phyloP scores from a whole-genome alignment of 2,329 filamentous ascomycete genomes.

The Diaporthe destruens region DNA sequence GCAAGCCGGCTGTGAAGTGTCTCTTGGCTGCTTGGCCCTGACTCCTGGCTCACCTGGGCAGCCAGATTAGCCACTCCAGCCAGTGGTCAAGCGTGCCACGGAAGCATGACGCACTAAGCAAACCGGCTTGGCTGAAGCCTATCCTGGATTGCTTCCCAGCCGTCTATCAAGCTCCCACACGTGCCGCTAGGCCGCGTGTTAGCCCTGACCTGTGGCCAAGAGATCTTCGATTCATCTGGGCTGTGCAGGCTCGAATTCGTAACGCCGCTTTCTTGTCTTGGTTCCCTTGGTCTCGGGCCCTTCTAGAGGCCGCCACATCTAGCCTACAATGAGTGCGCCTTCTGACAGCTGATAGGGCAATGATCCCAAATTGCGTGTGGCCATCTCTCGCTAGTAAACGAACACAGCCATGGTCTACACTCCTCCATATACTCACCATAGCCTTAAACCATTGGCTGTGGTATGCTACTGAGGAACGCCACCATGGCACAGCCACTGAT shows the following conservation, averaged over 20 bases:
- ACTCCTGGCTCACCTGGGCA: constrained; percentile 31
- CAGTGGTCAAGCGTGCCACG: constrained; percentile 15
- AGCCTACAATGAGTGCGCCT: background rate
- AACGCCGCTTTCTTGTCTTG: constrained; percentile 15
- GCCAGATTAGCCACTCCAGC: constrained; percentile 14
- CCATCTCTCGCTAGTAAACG: background rate
- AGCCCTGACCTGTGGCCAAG: constrained; percentile 13
- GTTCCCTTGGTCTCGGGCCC: constrained; percentile 1
- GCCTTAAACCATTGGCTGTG: background rate
- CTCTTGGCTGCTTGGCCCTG: constrained; percentile 29
- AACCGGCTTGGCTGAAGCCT: constrained; percentile 23
- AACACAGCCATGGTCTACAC: background rate
- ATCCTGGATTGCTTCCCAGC: constrained; percentile 15
- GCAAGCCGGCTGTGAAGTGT: constrained; percentile 30
- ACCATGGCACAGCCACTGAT: background rate
- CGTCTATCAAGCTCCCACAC: constrained; percentile 24
- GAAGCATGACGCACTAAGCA: constrained; percentile 28
- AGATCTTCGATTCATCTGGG: constrained; percentile 21
- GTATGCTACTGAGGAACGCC: background rate
- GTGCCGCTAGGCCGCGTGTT: constrained; percentile 27
- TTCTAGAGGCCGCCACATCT: background rate
- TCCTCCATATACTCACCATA: background rate
- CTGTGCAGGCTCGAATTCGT: constrained; percentile 23
- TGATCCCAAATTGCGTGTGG: background rate
- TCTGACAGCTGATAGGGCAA: background rate